phyloP scores from a whole-genome alignment of 306 rosid genomes.

The Dryas alaskensis region DNA sequence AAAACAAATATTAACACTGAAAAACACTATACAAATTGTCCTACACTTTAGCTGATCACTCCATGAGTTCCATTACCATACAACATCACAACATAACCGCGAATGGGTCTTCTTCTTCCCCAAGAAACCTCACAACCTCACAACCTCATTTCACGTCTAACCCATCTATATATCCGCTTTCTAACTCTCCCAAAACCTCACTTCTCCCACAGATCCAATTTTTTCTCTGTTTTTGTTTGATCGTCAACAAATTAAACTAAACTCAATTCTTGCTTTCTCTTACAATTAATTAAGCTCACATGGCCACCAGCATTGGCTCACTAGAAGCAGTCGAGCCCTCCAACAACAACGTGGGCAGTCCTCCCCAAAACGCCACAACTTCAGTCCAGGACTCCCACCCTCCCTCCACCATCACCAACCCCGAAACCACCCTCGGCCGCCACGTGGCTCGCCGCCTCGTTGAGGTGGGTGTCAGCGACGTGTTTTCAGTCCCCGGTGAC shows the following conservation, averaged over 20 bases:
- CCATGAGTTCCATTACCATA: background rate
- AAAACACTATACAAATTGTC: background rate
- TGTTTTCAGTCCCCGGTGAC: constrained; percentile 48
- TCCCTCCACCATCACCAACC: background rate
- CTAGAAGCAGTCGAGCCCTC: no score
- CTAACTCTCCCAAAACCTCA: background rate
- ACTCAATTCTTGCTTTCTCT: no score
- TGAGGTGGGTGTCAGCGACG: constrained; percentile 35
- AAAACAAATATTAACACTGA: background rate
- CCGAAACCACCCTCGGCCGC: constrained; percentile 34
- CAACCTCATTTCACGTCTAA: constrained; percentile 2
- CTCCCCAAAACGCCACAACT: no score
- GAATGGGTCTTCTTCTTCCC: constrained; percentile 9
- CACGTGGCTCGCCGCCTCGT: constrained; percentile 48
- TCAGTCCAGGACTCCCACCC: no score
- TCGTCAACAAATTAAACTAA: background rate
- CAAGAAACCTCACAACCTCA: background rate
- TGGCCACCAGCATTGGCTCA: no score
- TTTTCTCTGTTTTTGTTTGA: constrained; percentile 5
- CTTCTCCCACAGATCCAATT: constrained; percentile 1
- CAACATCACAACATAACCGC: no score
- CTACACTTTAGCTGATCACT: background rate
- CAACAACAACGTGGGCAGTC: no score
- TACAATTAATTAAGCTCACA: no score
- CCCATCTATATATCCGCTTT: background rate